These are phyloP conservation scores for Colletotrichum sp. DNA, from an alignment of 2,329 filamentous ascomycete species.

Conservation along the genomic window DNA sequence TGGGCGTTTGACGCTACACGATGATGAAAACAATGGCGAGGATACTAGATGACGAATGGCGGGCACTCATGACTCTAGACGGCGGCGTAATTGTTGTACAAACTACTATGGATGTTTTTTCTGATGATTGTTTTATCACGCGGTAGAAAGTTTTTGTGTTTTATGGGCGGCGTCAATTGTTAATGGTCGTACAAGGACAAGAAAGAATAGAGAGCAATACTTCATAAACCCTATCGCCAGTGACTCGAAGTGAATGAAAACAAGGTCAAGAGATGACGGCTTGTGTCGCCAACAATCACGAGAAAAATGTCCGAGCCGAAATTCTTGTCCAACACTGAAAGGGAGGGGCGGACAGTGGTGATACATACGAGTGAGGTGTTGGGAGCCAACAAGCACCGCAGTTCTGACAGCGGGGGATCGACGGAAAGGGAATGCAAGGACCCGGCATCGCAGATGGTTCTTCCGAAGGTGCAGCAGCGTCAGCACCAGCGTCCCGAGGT, in stretches of 20 bases:
- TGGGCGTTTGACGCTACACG: conserved; percentile 16
- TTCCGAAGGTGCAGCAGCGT: neutral
- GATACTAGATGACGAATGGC: neutral
- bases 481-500: neutral
- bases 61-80: conserved; percentile 16
- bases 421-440: conserved; percentile 18
- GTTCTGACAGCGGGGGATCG: conserved; percentile 18
- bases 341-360: conserved; percentile 3
- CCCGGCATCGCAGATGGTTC: conserved; percentile 9
- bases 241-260: neutral
- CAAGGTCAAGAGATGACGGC: neutral
- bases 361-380: neutral
- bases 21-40: neutral
- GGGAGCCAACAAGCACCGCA: neutral
- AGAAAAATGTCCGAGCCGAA: neutral
- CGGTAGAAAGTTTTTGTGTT: neutral
- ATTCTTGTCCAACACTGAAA: neutral
- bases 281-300: neutral
- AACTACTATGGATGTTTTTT: neutral
- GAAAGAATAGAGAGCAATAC: conserved; percentile 15
- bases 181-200: conserved; percentile 7
- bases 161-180: conserved; percentile 10
- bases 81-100: conserved; percentile 20
- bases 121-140: conserved; percentile 11
- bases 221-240: neutral